Conservation (phyloP, 768 basidiomycete genomes). For the Podaxis sp. region DNA sequence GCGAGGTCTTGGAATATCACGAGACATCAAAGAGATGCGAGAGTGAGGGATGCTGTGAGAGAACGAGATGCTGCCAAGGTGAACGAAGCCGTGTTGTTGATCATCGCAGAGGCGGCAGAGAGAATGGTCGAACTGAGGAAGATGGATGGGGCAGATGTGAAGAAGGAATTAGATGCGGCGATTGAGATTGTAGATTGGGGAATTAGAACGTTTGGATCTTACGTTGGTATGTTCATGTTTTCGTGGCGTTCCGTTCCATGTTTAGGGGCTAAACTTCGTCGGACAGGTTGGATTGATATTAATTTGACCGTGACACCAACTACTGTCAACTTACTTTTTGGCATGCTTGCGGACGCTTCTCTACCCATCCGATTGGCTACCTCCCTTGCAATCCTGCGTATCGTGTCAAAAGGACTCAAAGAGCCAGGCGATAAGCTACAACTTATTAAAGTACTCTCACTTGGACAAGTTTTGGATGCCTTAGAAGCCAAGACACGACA, state of each 20-base stretch:
- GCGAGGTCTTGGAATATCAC: constrained; percentile 71
- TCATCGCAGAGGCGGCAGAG: constrained; percentile 71
- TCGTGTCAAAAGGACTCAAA: constrained; percentile 92
- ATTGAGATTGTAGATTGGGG: constrained; percentile 90
- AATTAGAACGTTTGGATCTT: constrained; percentile 89
- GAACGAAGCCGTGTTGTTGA: constrained; percentile 84
- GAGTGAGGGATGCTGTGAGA: constrained; percentile 86
- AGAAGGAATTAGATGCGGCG: constrained; percentile 54
- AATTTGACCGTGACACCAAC: constrained; percentile 91
- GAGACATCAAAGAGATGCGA: constrained; percentile 78
- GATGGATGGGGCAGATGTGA: constrained; percentile 36
- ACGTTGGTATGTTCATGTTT: constrained; percentile 72
- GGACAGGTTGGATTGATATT: constrained; percentile 96
- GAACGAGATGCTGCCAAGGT: constrained; percentile 85
- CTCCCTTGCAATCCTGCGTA: constrained; percentile 74
- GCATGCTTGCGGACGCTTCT: constrained; percentile 74
- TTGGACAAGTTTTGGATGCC: constrained; percentile 79
- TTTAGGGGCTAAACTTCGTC: not conserved
- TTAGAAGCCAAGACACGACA: constrained; percentile 75
- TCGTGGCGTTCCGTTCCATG: not conserved
- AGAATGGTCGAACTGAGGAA: constrained; percentile 55
- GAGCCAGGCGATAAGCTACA: constrained; percentile 88
- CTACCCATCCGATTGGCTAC: constrained; percentile 83
- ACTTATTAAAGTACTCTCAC: constrained; percentile 83
- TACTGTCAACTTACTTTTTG: constrained; percentile 84